Conservation (phyloP, 805 yeast genomes). For the Kazachstania bromeliacearum region DNA sequence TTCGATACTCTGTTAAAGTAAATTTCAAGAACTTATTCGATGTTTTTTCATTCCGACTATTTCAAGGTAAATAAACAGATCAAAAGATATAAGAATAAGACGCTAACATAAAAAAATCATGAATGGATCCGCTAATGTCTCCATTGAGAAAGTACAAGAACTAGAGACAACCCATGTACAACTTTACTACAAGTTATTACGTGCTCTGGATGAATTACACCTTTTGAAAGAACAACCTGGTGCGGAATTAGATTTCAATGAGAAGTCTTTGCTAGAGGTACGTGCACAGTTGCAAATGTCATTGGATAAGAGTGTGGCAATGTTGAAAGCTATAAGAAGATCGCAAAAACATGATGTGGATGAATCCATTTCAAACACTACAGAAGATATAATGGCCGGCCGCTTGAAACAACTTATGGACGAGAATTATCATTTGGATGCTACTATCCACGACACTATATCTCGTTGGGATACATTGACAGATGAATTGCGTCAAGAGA, state of each 20-base stretch:
- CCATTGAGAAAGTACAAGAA: conserved; percentile 10
- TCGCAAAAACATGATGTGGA: neutral
- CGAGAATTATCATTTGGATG: conserved; percentile 13
- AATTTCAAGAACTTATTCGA: no score
- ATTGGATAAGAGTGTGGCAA: conserved; percentile 17
- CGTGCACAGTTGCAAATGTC: conserved; percentile 12
- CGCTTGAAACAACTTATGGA: conserved; percentile 12
- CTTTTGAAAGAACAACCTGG: conserved; percentile 10
- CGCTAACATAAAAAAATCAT: no score
- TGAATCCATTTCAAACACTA: conserved; percentile 1
- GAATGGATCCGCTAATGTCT: neutral
- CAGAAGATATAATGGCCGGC: conserved; percentile 13
- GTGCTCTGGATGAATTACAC: conserved; percentile 28
- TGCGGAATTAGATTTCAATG: neutral
- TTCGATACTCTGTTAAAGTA: no score
- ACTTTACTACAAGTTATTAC: conserved; percentile 27
- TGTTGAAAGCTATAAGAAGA: conserved; percentile 9
- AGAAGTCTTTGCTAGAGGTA: neutral
- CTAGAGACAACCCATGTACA: conserved; percentile 26
- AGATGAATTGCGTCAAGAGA: neutral
- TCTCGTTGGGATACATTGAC: neutral
- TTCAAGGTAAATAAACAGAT: no score
- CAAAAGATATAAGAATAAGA: no score
- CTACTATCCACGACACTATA: conserved; percentile 4
- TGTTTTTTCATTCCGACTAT: no score